Conservation (phyloP, 192 early-diverging fungal species). For the Jimgerdemannia flammicorona region DNA sequence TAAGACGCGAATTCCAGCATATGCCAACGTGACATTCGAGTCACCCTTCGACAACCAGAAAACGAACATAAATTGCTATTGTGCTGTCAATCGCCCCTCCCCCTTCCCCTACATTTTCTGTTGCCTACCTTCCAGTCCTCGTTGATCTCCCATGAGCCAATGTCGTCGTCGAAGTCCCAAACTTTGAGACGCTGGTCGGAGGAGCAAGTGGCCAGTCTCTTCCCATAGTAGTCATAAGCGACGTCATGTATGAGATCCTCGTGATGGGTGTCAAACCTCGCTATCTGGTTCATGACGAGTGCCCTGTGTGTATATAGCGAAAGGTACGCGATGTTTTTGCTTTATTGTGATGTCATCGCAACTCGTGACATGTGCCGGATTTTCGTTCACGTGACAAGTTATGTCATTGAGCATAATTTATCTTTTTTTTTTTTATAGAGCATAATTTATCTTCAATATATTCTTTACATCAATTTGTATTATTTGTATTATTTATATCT, state of each 20-base stretch:
- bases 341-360: too few relatives aligned
- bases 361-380: too few relatives aligned
- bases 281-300: slow-evolving; percentile 37
- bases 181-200: slow-evolving; percentile 95
- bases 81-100: too few relatives aligned
- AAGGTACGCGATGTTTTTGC: too few relatives aligned
- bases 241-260: slow-evolving; percentile 95
- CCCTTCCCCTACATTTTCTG: too few relatives aligned
- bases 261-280: slow-evolving; percentile 68
- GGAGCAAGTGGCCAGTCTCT: slow-evolving; percentile 83
- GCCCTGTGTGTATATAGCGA: too few relatives aligned
- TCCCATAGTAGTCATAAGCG: slow-evolving; percentile 90
- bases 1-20: background rate
- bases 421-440: too few relatives aligned
- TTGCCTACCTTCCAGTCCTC: slow-evolving; percentile 70
- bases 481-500: too few relatives aligned
- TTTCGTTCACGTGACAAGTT: too few relatives aligned
- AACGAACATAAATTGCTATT: background rate
- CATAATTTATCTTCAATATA: too few relatives aligned
- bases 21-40: background rate
- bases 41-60: background rate
- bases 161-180: slow-evolving; percentile 75
- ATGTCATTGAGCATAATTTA: too few relatives aligned
- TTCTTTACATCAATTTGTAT: too few relatives aligned
- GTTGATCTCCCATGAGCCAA: slow-evolving; percentile 69